Percentiles rank a stretch among this genome's conserved stretches.
Conservation (phyloP, 257 asterid genomes). For the Solanum bukasovii region DNA sequence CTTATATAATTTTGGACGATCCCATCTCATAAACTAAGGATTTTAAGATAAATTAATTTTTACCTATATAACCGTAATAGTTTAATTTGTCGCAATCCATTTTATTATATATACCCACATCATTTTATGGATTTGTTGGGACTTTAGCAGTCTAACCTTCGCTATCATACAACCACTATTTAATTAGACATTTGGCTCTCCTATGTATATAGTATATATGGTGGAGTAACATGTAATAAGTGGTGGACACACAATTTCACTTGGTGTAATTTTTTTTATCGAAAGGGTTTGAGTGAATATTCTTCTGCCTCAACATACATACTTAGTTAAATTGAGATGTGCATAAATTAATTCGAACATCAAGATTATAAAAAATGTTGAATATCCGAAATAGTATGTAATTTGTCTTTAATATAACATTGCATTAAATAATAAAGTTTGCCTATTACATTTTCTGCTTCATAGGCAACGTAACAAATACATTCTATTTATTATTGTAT, state of each 20-base stretch:
- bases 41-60: neutral
- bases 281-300: too few species aligned
- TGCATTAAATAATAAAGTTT: too few species aligned
- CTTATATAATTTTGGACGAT: neutral
- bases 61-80: neutral
- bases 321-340: too few species aligned
- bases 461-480: neutral
- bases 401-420: neutral
- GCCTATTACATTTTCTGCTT: neutral
- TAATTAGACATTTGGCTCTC: too few species aligned
- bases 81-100: neutral
- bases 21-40: neutral
- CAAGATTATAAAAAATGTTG: too few species aligned
- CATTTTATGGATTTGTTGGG: neutral
- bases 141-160: neutral
- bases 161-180: neutral
- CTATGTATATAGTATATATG: too few species aligned
- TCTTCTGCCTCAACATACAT: accelerated
- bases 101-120: neutral
- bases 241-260: too few species aligned
- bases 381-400: too few species aligned
- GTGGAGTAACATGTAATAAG: too few species aligned
- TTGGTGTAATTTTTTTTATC: too few species aligned
- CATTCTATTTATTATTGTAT: neutral
- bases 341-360: too few species aligned